phyloP scores from a whole-genome alignment of 495 filamentous ascomycete species.

The Penicillium malachiteum region DNA sequence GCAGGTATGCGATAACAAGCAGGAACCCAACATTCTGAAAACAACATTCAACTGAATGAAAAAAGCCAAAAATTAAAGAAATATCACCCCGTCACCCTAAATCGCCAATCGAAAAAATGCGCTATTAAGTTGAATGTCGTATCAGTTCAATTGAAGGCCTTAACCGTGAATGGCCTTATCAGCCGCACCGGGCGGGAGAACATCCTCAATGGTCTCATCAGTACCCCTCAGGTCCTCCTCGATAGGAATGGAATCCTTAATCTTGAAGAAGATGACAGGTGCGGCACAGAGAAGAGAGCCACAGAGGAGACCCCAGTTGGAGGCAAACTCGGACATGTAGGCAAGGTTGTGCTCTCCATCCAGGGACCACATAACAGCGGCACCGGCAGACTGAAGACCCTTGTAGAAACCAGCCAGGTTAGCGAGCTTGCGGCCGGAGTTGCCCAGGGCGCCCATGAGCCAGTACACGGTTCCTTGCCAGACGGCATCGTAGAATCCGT shows the following conservation, averaged over 20 bases:
- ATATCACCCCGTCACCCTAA: not conserved
- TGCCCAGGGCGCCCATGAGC: constrained; percentile 87
- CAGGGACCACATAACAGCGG: constrained; percentile 76
- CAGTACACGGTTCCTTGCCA: constrained; percentile 80
- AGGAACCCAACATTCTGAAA: too few species aligned
- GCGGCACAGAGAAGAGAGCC: constrained; percentile 67
- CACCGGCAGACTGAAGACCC: constrained; percentile 82
- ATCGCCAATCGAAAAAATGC: not conserved
- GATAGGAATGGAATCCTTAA: constrained; percentile 65
- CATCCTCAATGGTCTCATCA: constrained; percentile 72
- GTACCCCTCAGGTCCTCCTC: constrained; percentile 75
- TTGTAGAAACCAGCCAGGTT: constrained; percentile 94
- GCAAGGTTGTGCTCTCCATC: constrained; percentile 56
- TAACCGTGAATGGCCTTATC: constrained; percentile 3
- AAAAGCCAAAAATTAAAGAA: too few species aligned
- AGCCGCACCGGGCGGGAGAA: constrained; percentile 33
- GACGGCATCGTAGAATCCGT: constrained; percentile 51
- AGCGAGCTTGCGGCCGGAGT: constrained; percentile 85
- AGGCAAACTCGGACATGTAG: constrained; percentile 53
- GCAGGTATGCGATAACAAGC: too few species aligned
- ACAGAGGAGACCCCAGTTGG: constrained; percentile 65
- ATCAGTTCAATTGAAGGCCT: not conserved
- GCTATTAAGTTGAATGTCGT: too few species aligned
- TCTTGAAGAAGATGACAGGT: constrained; percentile 69
- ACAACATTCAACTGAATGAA: too few species aligned